Evolutionary conservation across 805 yeast species (phyloP).

Genomic region (Metschnikowia baotianmanensis): DNA sequence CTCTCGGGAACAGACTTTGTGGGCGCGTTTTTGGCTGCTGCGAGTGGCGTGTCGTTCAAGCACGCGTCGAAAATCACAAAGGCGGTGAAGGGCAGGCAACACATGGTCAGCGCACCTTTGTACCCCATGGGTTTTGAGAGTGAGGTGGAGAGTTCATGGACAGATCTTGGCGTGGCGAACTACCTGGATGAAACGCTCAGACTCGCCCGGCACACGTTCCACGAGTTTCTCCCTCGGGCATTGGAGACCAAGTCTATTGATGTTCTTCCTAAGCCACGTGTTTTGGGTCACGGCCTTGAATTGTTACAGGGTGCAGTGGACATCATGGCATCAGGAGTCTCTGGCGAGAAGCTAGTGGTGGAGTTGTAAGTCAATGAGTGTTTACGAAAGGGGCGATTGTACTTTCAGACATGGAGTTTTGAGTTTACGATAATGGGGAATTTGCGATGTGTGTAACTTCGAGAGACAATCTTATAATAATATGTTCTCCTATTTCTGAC

Average conservation of each 20-base stretch:
- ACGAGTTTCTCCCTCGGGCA: constrained; percentile 5
- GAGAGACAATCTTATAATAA: too few species aligned
- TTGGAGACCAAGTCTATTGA: not conserved
- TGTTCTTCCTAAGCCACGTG: constrained; percentile 6
- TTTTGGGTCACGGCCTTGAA: constrained; percentile 7
- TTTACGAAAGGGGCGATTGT: not conserved
- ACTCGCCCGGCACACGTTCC: constrained; percentile 1
- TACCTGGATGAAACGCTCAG: constrained; percentile 3
- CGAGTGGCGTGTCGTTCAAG: constrained; percentile 8
- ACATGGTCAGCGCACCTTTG: constrained; percentile 9
- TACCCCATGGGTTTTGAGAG: constrained; percentile 8
- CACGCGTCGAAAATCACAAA: constrained; percentile 7
- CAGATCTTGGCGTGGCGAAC: constrained; percentile 6
- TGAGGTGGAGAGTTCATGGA: constrained; percentile 6
- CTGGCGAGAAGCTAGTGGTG: constrained; percentile 11
- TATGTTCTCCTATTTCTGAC: too few species aligned
- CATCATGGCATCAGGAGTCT: constrained; percentile 7
- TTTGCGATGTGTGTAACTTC: too few species aligned
- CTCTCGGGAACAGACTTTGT: constrained; percentile 8
- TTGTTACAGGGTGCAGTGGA: constrained; percentile 7
- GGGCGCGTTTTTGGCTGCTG: constrained; percentile 14
- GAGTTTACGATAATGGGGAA: not conserved
- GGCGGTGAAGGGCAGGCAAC: not conserved
- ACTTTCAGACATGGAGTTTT: too few species aligned
- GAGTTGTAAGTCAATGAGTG: constrained; percentile 2